Percentiles rank a stretch among this genome's conserved stretches.
Conservation (phyloP, 1,139 yeast genomes). For the Meyerozyma athensensis region DNA sequence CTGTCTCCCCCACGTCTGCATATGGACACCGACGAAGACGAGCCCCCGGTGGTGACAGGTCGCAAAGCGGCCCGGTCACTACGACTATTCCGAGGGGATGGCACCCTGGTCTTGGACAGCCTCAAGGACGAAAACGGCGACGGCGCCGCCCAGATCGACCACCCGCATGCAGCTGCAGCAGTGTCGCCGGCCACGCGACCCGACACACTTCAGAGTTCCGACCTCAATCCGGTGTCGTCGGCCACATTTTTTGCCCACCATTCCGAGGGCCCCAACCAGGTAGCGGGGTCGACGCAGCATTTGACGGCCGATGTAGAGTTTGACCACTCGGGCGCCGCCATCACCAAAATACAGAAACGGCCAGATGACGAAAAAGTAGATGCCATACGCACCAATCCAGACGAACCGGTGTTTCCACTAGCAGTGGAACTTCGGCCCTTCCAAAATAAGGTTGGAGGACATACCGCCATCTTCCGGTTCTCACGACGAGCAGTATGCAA, state of each 20-base stretch:
- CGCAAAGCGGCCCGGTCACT: constrained; percentile 52
- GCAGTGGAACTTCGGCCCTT: constrained; percentile 87
- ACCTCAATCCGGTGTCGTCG: constrained; percentile 51
- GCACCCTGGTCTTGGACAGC: constrained; percentile 7
- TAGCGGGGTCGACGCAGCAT: constrained; percentile 14
- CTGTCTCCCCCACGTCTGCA: too few species aligned
- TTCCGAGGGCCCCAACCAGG: constrained; percentile 26
- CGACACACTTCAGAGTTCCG: background rate
- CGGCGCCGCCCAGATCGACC: constrained; percentile 2
- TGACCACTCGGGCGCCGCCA: constrained; percentile 13
- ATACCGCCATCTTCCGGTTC: constrained; percentile 91
- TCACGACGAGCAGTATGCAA: constrained; percentile 94
- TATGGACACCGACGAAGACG: too few species aligned
- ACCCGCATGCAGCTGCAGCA: too few species aligned
- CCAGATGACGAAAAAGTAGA: background rate
- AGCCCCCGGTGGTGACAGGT: constrained; percentile 20
- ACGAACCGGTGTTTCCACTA: constrained; percentile 43
- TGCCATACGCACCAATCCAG: background rate
- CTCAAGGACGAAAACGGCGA: constrained; percentile 8
- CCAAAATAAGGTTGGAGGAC: constrained; percentile 95
- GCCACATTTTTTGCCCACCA: constrained; percentile 70
- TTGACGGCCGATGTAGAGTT: constrained; percentile 15
- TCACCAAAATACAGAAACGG: constrained; percentile 11
- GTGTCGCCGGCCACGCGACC: constrained; percentile 1
- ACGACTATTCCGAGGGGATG: constrained; percentile 30